Evolutionary conservation across 1,139 yeast species (phyloP).

Genomic region (Candida albicans): DNA sequence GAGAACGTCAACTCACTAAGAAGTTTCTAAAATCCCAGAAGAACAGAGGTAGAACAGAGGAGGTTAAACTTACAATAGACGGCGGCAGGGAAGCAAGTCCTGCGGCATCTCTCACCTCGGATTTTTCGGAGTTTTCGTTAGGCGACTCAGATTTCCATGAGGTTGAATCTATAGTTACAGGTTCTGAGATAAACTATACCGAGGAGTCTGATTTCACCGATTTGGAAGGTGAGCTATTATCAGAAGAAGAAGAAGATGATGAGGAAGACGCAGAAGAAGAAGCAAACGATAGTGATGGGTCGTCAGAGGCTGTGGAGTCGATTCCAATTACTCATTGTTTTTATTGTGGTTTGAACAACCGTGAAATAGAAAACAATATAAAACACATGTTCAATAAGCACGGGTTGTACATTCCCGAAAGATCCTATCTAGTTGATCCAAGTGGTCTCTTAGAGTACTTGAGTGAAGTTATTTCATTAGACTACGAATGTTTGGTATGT

Average conservation of each 20-base stretch:
- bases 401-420: conserved; percentile 53
- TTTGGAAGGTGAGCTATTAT: conserved; percentile 20
- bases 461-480: conserved; percentile 44
- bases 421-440: conserved; percentile 39
- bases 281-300: conserved; percentile 26
- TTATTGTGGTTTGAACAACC: conserved; percentile 40
- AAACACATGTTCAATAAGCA: conserved; percentile 50
- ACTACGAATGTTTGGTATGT: conserved; percentile 53
- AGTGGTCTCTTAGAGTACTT: conserved; percentile 47
- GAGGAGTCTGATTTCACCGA: conserved; percentile 45
- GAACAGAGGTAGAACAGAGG: conserved; percentile 16
- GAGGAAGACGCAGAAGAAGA: conserved; percentile 25
- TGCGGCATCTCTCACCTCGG: conserved; percentile 53
- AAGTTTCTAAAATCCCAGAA: conserved; percentile 16
- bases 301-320: conserved; percentile 21
- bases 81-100: conserved; percentile 48
- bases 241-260: conserved; percentile 16
- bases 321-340: conserved; percentile 40
- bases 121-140: conserved; percentile 63
- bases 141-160: conserved; percentile 46
- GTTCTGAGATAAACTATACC: conserved; percentile 48
- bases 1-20: conserved; percentile 23
- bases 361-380: conserved; percentile 43
- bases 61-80: conserved; percentile 5
- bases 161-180: conserved; percentile 38